A percentile compares a stretch with the other conserved stretches of the same genome.
These are phyloP conservation scores for Paracoccidioides lutzii DNA, from an alignment of 2,329 filamentous ascomycete species.

Conservation along the genomic window DNA sequence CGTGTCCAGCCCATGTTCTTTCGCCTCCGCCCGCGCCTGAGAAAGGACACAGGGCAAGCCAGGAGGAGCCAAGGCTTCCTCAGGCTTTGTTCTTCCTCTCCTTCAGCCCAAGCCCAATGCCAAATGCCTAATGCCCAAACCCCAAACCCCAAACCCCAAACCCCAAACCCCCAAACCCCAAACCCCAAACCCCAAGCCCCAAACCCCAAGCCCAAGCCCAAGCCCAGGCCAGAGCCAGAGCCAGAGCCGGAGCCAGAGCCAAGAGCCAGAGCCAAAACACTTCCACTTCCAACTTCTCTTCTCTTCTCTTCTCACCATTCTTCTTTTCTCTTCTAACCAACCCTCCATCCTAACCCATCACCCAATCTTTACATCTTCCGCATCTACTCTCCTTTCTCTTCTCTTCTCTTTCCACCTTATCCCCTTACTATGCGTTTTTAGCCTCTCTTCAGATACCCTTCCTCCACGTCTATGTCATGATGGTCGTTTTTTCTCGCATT, in stretches of 20 bases:
- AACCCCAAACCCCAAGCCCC: too few relatives aligned
- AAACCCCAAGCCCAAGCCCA: too few relatives aligned
- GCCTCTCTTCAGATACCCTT: conserved; percentile 1
- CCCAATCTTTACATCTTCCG: not conserved
- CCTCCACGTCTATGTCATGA: conserved; percentile 4
- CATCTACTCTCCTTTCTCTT: not conserved
- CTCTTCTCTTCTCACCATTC: not conserved
- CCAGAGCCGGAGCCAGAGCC: not conserved
- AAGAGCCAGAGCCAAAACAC: not conserved
- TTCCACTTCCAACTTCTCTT: not conserved
- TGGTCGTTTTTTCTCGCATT: not conserved
- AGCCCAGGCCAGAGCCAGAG: not conserved
- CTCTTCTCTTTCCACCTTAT: not conserved
- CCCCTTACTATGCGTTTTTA: not conserved
- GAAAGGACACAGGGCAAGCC: too few relatives aligned
- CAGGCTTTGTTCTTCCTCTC: too few relatives aligned
- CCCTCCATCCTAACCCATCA: not conserved
- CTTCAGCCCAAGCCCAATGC: too few relatives aligned
- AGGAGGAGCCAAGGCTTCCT: too few relatives aligned
- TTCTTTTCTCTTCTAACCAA: not conserved
- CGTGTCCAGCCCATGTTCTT: too few relatives aligned
- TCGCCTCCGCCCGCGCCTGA: too few relatives aligned
- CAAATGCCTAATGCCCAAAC: too few relatives aligned
- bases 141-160: too few relatives aligned
- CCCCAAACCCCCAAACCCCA: too few relatives aligned